These are phyloP conservation scores for Cudoniella acicularis DNA, from an alignment of 495 filamentous ascomycete species.

Conservation along the genomic window DNA sequence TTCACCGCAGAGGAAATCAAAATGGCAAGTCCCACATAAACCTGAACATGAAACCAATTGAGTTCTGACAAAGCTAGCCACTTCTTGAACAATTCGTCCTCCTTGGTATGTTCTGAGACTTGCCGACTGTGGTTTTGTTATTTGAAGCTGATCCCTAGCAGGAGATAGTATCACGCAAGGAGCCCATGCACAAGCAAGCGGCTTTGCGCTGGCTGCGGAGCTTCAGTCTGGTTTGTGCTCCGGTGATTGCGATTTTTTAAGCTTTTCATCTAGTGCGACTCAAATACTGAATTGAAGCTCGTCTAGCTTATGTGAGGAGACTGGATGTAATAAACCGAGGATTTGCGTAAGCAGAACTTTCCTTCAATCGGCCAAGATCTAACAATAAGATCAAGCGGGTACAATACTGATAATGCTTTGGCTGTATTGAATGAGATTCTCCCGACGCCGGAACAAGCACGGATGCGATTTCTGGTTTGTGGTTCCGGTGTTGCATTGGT, in stretches of 20 bases:
- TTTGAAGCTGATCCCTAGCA: not conserved
- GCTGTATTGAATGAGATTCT: slow-evolving; percentile 53
- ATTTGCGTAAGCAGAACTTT: slow-evolving; percentile 2
- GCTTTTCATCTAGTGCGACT: no score
- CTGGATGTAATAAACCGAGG: slow-evolving; percentile 68
- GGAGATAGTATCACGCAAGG: slow-evolving; percentile 62
- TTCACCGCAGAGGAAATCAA: no score
- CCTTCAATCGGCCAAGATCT: not conserved
- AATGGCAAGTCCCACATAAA: no score
- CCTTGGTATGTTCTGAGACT: not conserved
- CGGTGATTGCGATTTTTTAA: not conserved
- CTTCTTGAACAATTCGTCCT: not conserved
- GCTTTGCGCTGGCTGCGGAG: slow-evolving; percentile 54
- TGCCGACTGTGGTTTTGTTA: not conserved
- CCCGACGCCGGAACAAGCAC: slow-evolving; percentile 50
- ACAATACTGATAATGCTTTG: slow-evolving; percentile 58
- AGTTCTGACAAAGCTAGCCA: no score
- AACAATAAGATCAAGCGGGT: slow-evolving; percentile 45
- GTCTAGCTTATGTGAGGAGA: slow-evolving; percentile 51
- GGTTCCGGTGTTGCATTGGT: no score
- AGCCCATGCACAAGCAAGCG: slow-evolving; percentile 46
- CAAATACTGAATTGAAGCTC: slow-evolving; percentile 18
- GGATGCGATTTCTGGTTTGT: slow-evolving; percentile 50
- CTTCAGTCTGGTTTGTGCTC: slow-evolving; percentile 49
- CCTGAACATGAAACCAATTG: no score